phyloP scores from a whole-genome alignment of 441 rosid genomes.

The Adansonia grandidieri region DNA sequence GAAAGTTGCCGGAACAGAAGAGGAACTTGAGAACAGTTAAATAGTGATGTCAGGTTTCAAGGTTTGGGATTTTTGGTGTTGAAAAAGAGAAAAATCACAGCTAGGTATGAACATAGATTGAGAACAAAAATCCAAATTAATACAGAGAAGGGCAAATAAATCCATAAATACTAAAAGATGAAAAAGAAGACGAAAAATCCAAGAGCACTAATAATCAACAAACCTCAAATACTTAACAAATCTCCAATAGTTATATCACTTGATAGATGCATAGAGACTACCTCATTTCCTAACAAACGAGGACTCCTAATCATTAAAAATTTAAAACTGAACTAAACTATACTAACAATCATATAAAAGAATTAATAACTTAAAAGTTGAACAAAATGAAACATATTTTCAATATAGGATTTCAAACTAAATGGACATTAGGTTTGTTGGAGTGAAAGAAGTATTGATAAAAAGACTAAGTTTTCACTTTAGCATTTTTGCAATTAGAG shows the following conservation, averaged over 20 bases:
- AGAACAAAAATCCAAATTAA: neutral
- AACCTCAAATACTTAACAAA: neutral
- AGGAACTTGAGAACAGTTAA: conserved; percentile 10
- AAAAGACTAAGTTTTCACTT: neutral
- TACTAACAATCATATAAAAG: neutral
- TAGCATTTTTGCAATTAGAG: neutral
- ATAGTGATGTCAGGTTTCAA: neutral
- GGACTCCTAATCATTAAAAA: neutral
- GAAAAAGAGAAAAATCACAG: neutral
- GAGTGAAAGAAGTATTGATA: neutral
- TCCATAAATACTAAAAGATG: neutral
- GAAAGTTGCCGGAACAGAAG: neutral
- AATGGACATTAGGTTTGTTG: neutral
- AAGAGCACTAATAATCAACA: neutral
- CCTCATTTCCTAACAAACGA: neutral
- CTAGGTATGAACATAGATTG: neutral
- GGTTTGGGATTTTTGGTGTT: neutral
- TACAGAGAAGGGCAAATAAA: neutral
- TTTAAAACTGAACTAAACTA: neutral
- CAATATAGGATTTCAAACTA: neutral
- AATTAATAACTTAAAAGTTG: neutral
- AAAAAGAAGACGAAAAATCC: neutral
- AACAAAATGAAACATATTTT: neutral
- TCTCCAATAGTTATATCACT: neutral
- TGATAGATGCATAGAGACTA: neutral